Evolutionary conservation across 129 eudicot species (phyloP), one percentile per base, ranked within the genome.

Genomic region (Chrysanthemum makinoi): DNA sequence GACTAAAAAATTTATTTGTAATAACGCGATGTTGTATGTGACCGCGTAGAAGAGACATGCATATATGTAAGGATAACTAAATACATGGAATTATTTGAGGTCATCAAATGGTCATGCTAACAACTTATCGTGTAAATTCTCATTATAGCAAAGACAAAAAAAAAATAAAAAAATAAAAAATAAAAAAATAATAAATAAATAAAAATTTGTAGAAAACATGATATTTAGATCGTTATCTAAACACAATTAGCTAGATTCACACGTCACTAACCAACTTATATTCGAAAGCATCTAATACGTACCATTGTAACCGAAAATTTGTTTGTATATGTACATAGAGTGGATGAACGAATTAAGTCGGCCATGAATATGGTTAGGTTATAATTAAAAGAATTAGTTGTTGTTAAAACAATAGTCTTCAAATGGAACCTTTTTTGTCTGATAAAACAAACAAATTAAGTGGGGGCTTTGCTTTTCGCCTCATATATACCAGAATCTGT

Each of bases 381-480:
- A 2, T 18, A 19, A 19, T 19, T 6, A 19, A 19, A 62, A 48
- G 16, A 62, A 48, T 1, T 0, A 5, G 35, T 6, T 5, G 43
- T 35, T 35, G 43, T 6, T 5, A 47, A 75, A 47, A 10, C n/a
- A 51, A 30, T 49, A 73, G 62, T 62, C 39, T 12, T 62, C 17
- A 16, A 63, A 49, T 67, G 60, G 46, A 49, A 57, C 60, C 60
- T 44, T 76, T 57, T 67, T 57, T 48, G 74, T 47, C 68, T 47
- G 50, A 57, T 20, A 19, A 57, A 57, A 19, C 62, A 57, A 75
- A 75, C 39, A 17, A 57, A 17, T 24, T 24, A 56, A 35, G 74
- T 66, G 68, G 74, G 80, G 80, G 67, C 47, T 75, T 75, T 75
- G 80, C 68, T 56, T 75, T 75, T 75, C 22, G 56, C 13, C 63